These are phyloP conservation scores for Debaryomyces sp. DNA, from an alignment of 1,139 yeast species.

Conservation along the genomic window DNA sequence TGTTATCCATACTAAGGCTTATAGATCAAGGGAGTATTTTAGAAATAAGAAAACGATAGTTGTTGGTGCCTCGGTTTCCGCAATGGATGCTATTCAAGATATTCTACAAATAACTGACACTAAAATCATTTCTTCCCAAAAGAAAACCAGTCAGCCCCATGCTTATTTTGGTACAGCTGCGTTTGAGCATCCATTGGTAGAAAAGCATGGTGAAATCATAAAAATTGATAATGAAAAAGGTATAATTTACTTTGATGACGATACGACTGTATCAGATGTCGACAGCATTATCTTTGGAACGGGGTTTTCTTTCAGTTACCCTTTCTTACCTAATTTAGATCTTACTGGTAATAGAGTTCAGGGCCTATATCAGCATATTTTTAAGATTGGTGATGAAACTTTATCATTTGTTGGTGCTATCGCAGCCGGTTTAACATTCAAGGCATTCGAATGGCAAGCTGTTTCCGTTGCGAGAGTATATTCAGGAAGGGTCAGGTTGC, in stretches of 20 bases:
- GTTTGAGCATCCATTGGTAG: constrained; percentile 35
- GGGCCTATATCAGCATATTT: constrained; percentile 39
- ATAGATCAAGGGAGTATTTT: constrained; percentile 29
- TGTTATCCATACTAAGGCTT: constrained; percentile 47
- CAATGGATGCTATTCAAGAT: constrained; percentile 48
- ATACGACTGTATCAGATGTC: constrained; percentile 25
- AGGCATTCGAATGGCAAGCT: constrained; percentile 49
- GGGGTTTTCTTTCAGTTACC: constrained; percentile 46
- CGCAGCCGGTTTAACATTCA: constrained; percentile 39
- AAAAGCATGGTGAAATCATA: constrained; percentile 32
- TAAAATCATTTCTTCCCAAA: constrained; percentile 34
- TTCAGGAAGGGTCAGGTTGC: constrained; percentile 34
- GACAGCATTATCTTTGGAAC: constrained; percentile 47
- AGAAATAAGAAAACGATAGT: constrained; percentile 36
- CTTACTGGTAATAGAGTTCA: constrained; percentile 26
- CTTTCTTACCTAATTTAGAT: constrained; percentile 34
- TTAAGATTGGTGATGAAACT: constrained; percentile 36
- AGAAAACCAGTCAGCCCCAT: constrained; percentile 41
- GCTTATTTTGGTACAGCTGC: constrained; percentile 48
- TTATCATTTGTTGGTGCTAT: constrained; percentile 45
- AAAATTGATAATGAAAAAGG: constrained; percentile 21
- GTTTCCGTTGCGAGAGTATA: constrained; percentile 36
- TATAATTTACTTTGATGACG: constrained; percentile 34
- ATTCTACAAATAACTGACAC: constrained; percentile 34
- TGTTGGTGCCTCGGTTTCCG: constrained; percentile 47